Percentiles rank a stretch among this genome's conserved stretches.
These are phyloP conservation scores for Colletotrichum musicola DNA, from an alignment of 2,329 filamentous ascomycete species.

Conservation along the genomic window DNA sequence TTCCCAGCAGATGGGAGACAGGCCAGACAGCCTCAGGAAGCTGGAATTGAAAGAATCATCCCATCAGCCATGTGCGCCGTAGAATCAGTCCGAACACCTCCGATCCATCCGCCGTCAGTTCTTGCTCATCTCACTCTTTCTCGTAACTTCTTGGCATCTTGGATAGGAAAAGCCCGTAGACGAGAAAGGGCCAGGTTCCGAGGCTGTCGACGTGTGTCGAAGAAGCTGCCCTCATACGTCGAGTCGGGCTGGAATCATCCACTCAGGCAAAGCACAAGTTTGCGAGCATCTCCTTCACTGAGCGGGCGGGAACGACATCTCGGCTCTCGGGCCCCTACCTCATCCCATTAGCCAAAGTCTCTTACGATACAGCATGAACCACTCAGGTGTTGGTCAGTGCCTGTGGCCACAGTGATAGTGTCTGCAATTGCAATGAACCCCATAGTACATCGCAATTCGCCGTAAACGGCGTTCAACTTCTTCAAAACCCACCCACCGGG, in stretches of 20 bases:
- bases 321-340: constrained; percentile 11
- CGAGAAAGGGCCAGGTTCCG: background rate
- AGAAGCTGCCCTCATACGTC: too few species aligned
- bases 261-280: background rate
- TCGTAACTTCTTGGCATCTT: constrained; percentile 4
- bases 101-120: background rate
- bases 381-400: constrained; percentile 9
- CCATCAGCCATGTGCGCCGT: background rate
- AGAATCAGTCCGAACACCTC: background rate
- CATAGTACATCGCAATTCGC: too few species aligned
- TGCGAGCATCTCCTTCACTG: background rate
- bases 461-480: too few species aligned
- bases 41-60: background rate
- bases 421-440: too few species aligned
- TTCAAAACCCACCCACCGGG: too few species aligned
- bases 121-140: background rate
- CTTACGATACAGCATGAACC: constrained; percentile 32
- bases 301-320: background rate
- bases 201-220: too few species aligned
- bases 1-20: background rate
- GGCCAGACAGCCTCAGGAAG: background rate
- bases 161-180: background rate
- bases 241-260: background rate
- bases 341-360: constrained; percentile 5
- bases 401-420: background rate